Evolutionary conservation across 2,329 filamentous ascomycete species (phyloP).

Genomic region (Hypoxylon sp.): DNA sequence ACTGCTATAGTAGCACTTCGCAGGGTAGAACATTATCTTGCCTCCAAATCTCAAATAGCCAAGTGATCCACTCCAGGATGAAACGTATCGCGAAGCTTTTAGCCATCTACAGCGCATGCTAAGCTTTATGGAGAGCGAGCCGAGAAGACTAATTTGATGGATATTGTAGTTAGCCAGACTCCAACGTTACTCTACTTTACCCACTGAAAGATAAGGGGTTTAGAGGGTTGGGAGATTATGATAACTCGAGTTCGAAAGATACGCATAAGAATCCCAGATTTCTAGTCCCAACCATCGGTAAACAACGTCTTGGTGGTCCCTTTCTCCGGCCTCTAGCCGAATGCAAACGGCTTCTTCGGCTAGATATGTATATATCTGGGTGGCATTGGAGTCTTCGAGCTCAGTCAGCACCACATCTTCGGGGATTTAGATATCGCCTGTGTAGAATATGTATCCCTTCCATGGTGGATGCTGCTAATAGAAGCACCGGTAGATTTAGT

Average conservation of each 20-base stretch:
- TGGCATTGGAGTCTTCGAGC: background rate
- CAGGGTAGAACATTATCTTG: slow-evolving; percentile 11
- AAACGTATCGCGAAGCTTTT: slow-evolving; percentile 33
- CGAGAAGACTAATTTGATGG: slow-evolving; percentile 29
- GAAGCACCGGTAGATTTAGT: slow-evolving; percentile 11
- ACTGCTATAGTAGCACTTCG: slow-evolving; percentile 38
- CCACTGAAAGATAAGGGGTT: slow-evolving; percentile 31
- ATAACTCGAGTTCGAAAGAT: slow-evolving; percentile 10
- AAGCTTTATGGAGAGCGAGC: slow-evolving; percentile 32
- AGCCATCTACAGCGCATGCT: slow-evolving; percentile 27
- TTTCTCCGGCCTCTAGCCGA: slow-evolving; percentile 29
- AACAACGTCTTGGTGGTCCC: slow-evolving; percentile 21
- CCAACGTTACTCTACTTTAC: slow-evolving; percentile 11
- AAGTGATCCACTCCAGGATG: slow-evolving; percentile 20
- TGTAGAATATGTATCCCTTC: background rate
- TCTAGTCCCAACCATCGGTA: slow-evolving; percentile 4
- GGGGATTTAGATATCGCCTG: slow-evolving; percentile 21
- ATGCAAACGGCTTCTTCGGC: slow-evolving; percentile 8
- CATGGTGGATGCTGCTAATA: background rate
- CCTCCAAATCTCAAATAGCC: slow-evolving; percentile 27
- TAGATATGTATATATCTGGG: background rate
- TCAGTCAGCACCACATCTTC: slow-evolving; percentile 6
- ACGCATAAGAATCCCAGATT: slow-evolving; percentile 3
- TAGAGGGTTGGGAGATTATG: slow-evolving; percentile 6
- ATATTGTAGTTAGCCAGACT: slow-evolving; percentile 9